Percentiles rank a stretch among this genome's conserved stretches.
These are phyloP conservation scores for Podaxis sp. DNA, from an alignment of 768 basidiomycete species.

Conservation along the genomic window DNA sequence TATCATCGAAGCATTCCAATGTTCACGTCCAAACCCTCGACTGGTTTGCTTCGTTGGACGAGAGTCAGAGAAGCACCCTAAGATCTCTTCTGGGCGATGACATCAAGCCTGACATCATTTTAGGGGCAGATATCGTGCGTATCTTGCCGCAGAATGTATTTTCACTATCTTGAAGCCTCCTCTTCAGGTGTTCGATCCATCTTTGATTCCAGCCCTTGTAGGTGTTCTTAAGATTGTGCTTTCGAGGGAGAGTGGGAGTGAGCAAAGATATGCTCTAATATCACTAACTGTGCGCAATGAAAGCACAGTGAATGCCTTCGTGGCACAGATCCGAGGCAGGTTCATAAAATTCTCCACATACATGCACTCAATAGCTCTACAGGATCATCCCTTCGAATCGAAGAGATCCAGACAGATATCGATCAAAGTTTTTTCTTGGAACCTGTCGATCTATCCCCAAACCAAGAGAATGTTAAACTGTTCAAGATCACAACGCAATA, in stretches of 20 bases:
- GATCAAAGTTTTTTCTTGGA: constrained; percentile 15
- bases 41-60: constrained; percentile 58
- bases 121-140: constrained; percentile 67
- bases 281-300: constrained; percentile 56
- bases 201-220: constrained; percentile 53
- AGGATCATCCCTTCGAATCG: constrained; percentile 14
- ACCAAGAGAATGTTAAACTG: constrained; percentile 34
- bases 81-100: constrained; percentile 34
- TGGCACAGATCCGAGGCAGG: constrained; percentile 29
- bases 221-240: constrained; percentile 44
- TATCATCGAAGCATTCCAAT: constrained; percentile 44
- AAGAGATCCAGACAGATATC: constrained; percentile 14
- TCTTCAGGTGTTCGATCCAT: constrained; percentile 63
- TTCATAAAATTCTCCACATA: not conserved
- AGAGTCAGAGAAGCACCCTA: constrained; percentile 19
- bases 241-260: constrained; percentile 15
- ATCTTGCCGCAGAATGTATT: not conserved
- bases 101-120: constrained; percentile 49
- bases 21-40: constrained; percentile 49
- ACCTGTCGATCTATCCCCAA: constrained; percentile 20
- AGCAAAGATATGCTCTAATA: constrained; percentile 32
- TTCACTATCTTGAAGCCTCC: not conserved
- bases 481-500: constrained; percentile 31
- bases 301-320: constrained; percentile 44
- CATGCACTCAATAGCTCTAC: not conserved